Evolutionary conservation across 192 early-diverging fungal genomes (phyloP), one percentile per base, ranked within the genome.

Genomic region (Radiomyces spectabilis): DNA sequence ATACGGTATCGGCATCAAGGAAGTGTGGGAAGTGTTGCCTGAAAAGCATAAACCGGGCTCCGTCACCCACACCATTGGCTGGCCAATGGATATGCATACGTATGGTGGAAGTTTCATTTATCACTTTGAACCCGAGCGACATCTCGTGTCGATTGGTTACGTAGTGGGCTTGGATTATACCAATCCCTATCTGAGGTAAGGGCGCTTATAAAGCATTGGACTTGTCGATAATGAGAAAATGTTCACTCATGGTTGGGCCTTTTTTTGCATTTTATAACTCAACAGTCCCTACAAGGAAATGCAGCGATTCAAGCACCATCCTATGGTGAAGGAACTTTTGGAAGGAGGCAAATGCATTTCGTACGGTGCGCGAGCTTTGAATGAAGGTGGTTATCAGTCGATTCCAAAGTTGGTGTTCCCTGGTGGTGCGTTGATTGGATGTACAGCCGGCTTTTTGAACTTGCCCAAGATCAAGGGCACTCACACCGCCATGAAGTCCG

Each of bases 381-480:
- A 93, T 55, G 96, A 99, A 67, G 96, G 96, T 47, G 96, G 96
- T 13, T 72, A 83, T 48, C 94, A 98, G 76, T 94, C 93, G 16
- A 82, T 99, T 53, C 96, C 96, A 39, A 94, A 94, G 76, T 70
- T 97, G 26, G 75, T 79, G 40, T 93, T 97, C 75, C 92, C 94
- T 18, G 96, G 96, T 47, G 94, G 92, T 22, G 92, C 94, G 31
- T 74, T 99, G 38, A 89, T 99, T 53, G 96, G 96, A 30, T 91
- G 89, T 65, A 85, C 94, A 1, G 96, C 96, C 39, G 94, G 96
- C 2, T 94, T 97, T 71, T 54, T 99, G 55, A 99, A 99, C 63
- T 80, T 99, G 51, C 89, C 93, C 50, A 99, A 99, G 74, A 97
- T 99, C 63, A 99, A 99, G 74, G 96, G 96, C 33, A 99, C 94